A percentile compares a stretch with the other conserved stretches of the same genome.
Conservation (phyloP, 1,284 basidiomycete genomes). For the Boletus mariae region DNA sequence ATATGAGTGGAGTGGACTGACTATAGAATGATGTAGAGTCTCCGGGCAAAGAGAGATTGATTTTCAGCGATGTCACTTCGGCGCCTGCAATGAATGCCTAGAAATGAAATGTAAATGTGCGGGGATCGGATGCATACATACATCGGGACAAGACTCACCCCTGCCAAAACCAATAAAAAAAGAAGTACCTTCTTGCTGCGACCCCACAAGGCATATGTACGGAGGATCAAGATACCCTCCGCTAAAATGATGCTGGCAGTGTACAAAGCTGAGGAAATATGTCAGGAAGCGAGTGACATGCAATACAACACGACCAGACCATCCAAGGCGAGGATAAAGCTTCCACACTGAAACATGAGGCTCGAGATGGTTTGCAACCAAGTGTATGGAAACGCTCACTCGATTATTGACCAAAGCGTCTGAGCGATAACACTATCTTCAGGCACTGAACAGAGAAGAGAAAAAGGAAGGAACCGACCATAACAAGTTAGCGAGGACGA, state of each 20-base stretch:
- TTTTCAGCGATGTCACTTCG: conserved; percentile 6
- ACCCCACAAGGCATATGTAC: conserved; percentile 29
- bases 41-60: conserved; percentile 16
- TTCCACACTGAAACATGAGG: conserved; percentile 17
- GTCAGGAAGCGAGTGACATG: neutral
- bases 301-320: conserved; percentile 3
- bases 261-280: conserved; percentile 16
- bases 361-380: neutral
- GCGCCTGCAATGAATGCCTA: conserved; percentile 19
- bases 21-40: conserved; percentile 21
- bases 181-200: conserved; percentile 18
- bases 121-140: neutral
- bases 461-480: conserved; percentile 8
- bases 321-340: conserved; percentile 16
- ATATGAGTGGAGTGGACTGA: conserved; percentile 8
- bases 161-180: conserved; percentile 21
- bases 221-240: conserved; percentile 26
- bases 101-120: neutral
- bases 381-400: conserved; percentile 6
- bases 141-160: conserved; percentile 10
- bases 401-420: conserved; percentile 1
- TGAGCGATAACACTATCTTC: conserved; percentile 4
- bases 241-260: conserved; percentile 18
- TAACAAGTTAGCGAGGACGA: conserved; percentile 15
- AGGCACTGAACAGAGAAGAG: neutral